These are phyloP conservation scores for Penicillium malachiteum DNA, from an alignment of 495 filamentous ascomycete species.

Conservation along the genomic window DNA sequence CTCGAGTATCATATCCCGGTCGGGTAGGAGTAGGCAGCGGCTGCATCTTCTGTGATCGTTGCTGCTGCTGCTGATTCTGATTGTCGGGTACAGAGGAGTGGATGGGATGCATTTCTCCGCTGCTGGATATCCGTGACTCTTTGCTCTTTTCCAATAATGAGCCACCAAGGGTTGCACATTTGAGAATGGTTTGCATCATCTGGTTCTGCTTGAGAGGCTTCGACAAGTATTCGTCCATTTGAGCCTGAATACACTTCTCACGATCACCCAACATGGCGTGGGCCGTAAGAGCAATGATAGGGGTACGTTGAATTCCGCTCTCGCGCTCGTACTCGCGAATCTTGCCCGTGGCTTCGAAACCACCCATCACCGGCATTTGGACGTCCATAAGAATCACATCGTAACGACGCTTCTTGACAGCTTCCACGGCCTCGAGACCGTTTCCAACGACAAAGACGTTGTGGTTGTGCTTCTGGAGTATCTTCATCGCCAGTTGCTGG, in stretches of 20 bases:
- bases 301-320: conserved; percentile 71
- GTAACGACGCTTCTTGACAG: conserved; percentile 83
- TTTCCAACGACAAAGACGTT: conserved; percentile 95
- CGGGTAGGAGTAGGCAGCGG: conserved; percentile 34
- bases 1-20: conserved; percentile 51
- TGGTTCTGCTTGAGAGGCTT: conserved; percentile 98
- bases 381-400: conserved; percentile 99
- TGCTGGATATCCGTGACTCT: conserved; percentile 56
- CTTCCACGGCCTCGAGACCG: conserved; percentile 86
- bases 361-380: conserved; percentile 99
- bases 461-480: conserved; percentile 97
- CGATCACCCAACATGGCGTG: conserved; percentile 99
- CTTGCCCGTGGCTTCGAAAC: conserved; percentile 95
- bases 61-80: conserved; percentile 25
- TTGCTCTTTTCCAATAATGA: conserved; percentile 75
- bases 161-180: conserved; percentile 89
- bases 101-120: conserved; percentile 49
- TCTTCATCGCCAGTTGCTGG: conserved; percentile 93
- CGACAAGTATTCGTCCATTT: conserved; percentile 99
- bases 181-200: conserved; percentile 97
- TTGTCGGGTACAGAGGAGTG: conserved; percentile 32
- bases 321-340: conserved; percentile 93
- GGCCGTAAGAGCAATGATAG: conserved; percentile 95
- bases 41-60: conserved; percentile 18
- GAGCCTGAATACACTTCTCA: conserved; percentile 95